phyloP scores from a whole-genome alignment of 305 asterid species.

The Euphrasia arctica region DNA sequence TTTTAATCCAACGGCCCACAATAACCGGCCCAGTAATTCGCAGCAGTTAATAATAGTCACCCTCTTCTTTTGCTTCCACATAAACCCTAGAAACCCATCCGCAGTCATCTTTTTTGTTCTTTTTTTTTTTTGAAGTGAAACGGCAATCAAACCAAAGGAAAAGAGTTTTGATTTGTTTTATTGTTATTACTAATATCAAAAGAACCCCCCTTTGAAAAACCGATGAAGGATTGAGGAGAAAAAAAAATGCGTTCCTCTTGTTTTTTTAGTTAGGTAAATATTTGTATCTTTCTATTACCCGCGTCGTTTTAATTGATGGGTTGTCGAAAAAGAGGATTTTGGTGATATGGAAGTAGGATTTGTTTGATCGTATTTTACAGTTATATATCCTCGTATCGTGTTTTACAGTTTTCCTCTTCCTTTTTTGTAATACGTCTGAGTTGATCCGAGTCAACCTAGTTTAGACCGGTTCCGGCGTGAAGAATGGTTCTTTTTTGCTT shows the following conservation, averaged over 20 bases:
- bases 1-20: slow-evolving; percentile 19
- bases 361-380: slow-evolving; percentile 5
- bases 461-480: slow-evolving; percentile 5
- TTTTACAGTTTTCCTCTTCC: background rate
- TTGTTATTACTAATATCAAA: background rate
- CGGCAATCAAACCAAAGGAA: slow-evolving; percentile 20
- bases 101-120: slow-evolving; percentile 33
- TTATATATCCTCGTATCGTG: background rate
- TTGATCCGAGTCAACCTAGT: slow-evolving; percentile 21
- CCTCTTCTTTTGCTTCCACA: slow-evolving; percentile 38
- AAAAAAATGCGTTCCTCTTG: background rate
- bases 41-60: slow-evolving; percentile 36
- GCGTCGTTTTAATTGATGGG: slow-evolving; percentile 16
- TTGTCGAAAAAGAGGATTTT: slow-evolving; percentile 27
- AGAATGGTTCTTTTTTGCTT: slow-evolving; percentile 19
- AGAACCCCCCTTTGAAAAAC: background rate
- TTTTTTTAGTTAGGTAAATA: background rate
- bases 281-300: too few relatives aligned
- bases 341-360: slow-evolving; percentile 22
- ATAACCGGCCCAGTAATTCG: slow-evolving; percentile 27
- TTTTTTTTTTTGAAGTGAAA: slow-evolving; percentile 11
- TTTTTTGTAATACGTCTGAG: slow-evolving; percentile 12
- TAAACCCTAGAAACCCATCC: slow-evolving; percentile 46
- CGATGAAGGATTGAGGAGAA: too few relatives aligned
- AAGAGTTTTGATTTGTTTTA: background rate